These are phyloP conservation scores for Aspergillus puulaauensis DNA, from an alignment of 2,329 filamentous ascomycete genomes.

Conservation along the genomic window DNA sequence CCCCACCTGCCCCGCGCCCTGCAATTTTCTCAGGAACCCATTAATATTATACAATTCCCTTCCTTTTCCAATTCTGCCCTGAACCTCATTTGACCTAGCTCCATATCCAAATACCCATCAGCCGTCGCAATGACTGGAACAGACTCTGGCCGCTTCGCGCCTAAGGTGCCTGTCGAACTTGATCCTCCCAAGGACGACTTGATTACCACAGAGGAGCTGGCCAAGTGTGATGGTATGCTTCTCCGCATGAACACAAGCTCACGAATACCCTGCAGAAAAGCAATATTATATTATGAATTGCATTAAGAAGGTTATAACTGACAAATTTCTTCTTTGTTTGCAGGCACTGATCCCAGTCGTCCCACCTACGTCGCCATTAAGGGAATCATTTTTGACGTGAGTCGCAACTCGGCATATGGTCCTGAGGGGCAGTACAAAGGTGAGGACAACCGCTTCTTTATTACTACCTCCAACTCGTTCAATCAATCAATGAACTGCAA, in stretches of 20 bases:
- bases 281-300: background rate
- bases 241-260: background rate
- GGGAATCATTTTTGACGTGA: slow-evolving; percentile 94
- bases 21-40: slow-evolving; percentile 6
- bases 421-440: slow-evolving; percentile 81
- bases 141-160: slow-evolving; percentile 39
- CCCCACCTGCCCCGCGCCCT: slow-evolving; percentile 27
- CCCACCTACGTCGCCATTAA: slow-evolving; percentile 66
- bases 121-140: slow-evolving; percentile 29
- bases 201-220: slow-evolving; percentile 77
- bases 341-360: slow-evolving; percentile 44
- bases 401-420: slow-evolving; percentile 81
- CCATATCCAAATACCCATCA: background rate
- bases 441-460: slow-evolving; percentile 45
- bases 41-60: background rate
- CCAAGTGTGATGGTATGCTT: slow-evolving; percentile 75
- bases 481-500: background rate
- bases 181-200: slow-evolving; percentile 82
- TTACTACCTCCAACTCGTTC: background rate
- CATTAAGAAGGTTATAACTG: background rate
- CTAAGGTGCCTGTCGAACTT: slow-evolving; percentile 54
- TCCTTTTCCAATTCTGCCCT: background rate
- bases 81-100: background rate
- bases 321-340: background rate
- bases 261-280: background rate